Percentiles rank a stretch among this genome's conserved stretches.
Evolutionary conservation across 2,329 filamentous ascomycete species (phyloP).

Genomic region (Ascocoryne sarcoides): DNA sequence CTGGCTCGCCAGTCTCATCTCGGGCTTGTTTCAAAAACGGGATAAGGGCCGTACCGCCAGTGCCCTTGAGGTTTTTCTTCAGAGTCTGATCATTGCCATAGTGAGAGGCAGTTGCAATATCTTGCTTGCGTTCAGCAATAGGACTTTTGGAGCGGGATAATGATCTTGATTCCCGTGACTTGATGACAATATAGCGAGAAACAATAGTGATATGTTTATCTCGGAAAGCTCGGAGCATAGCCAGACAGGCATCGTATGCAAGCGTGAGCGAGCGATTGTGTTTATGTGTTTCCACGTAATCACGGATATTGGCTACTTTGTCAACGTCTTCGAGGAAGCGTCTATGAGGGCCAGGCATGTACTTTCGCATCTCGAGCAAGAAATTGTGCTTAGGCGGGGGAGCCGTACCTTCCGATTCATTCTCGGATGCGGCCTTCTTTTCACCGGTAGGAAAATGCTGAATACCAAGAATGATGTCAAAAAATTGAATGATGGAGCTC

Average conservation of each 20-base stretch:
- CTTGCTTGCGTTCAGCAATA: conserved; percentile 47
- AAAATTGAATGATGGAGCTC: conserved; percentile 94
- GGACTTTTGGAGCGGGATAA: conserved; percentile 45
- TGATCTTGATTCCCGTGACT: conserved; percentile 65
- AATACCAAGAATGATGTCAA: conserved; percentile 83
- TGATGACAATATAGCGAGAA: conserved; percentile 87
- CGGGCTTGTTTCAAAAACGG: conserved; percentile 94
- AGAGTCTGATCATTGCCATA: conserved; percentile 32
- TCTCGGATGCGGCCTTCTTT: conserved; percentile 41
- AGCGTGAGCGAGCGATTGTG: conserved; percentile 59
- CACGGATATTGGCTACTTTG: conserved; percentile 75
- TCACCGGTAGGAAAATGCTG: conserved; percentile 85
- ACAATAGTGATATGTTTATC: conserved; percentile 97
- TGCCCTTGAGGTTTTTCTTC: conserved; percentile 65
- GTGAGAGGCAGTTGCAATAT: conserved; percentile 52
- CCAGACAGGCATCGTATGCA: conserved; percentile 85
- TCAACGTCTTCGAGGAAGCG: conserved; percentile 78
- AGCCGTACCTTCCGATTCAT: conserved; percentile 36
- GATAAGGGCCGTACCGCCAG: conserved; percentile 87
- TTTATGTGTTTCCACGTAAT: conserved; percentile 60
- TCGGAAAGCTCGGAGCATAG: conserved; percentile 50
- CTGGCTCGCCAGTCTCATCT: conserved; percentile 90
- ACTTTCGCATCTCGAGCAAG: conserved; percentile 90
- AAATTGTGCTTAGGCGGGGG: conserved; percentile 68
- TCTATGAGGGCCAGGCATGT: conserved; percentile 92